Evolutionary conservation across 75 land plant genomes (phyloP), one percentile per base, ranked within the genome.

Genomic region (Pinus taeda): DNA sequence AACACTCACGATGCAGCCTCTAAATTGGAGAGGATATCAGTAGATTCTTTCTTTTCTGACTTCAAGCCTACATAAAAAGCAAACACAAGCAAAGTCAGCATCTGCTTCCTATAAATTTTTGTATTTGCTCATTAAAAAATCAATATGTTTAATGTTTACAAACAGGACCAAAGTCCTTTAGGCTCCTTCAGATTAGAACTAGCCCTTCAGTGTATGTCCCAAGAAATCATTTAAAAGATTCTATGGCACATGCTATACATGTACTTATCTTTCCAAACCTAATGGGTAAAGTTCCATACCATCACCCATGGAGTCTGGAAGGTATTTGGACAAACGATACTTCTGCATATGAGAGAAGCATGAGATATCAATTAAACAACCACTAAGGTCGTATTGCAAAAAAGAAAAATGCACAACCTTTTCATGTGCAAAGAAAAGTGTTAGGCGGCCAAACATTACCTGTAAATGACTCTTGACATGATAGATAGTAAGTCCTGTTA

Each of bases 281-380:
- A 3, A 9, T 11, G 55, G 12, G 12, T 49, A 49, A 49, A 49
- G 55, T 72, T 39, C 62, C 86, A 57, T 87, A 94, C 99, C 95
- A 86, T 92, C 99, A 36, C 84, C 78, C 75, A 87, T 65, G 22
- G 97, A 88, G 49, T 96, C 97, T 15, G 99, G 99, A 29, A 93
- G 85, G 81, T 89, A 95, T 64, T 95, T 97, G 42, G 99, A 98
- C 77, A 97, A 89, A 71, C 99, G 95, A 84, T 93, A 96, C 80
- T 96, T 96, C 98, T 96, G 88, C 59, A 83, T 39, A 76, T 14
- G 58, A 63, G 21, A 74, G 15, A 59, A 21, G 57, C 33, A 74
- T 42, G 5, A 74, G 15, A 20, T 37, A 15, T 39, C 49, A 69
- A 69, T 0, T 11, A 0, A 42, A 42, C 11, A 69, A 42, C 8